Percentiles rank a stretch among this genome's conserved stretches.
Conservation (phyloP, 2,329 filamentous ascomycete species). For the Sphaceloma murrayae region DNA sequence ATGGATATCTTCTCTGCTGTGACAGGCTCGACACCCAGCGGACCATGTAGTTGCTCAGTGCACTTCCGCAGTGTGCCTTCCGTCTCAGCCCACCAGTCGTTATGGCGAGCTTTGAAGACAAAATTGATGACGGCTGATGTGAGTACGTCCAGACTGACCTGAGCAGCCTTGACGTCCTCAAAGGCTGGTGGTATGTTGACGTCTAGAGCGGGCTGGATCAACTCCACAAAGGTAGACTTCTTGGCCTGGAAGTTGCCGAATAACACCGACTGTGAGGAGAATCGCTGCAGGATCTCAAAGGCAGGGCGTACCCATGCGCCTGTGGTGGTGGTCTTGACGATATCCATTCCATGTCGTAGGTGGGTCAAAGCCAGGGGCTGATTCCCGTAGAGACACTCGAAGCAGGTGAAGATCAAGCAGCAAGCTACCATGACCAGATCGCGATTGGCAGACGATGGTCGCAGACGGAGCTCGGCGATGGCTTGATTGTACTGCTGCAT, state of each 20-base stretch:
- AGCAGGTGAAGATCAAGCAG: conserved; percentile 27
- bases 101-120: neutral
- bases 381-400: conserved; percentile 27
- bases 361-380: conserved; percentile 28
- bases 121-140: neutral
- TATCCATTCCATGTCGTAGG: conserved; percentile 26
- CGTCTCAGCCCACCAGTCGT: too few relatives aligned
- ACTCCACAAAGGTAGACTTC: neutral
- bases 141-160: neutral
- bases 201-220: conserved; percentile 1
- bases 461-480: conserved; percentile 24
- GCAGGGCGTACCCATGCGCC: neutral
- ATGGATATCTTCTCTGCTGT: too few relatives aligned
- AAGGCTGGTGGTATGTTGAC: conserved; percentile 16
- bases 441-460: conserved; percentile 9
- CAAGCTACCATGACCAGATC: conserved; percentile 22
- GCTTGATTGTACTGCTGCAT: conserved; percentile 27
- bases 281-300: conserved; percentile 14
- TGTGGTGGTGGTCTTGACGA: conserved; percentile 11
- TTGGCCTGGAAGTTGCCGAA: neutral
- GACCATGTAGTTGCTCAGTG: too few relatives aligned
- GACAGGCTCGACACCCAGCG: too few relatives aligned
- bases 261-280: conserved; percentile 13
- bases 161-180: neutral
- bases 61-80: too few relatives aligned